Percentiles rank a stretch among this genome's conserved stretches.
Conservation (phyloP, 768 basidiomycete species). For the Amanita muscaria region DNA sequence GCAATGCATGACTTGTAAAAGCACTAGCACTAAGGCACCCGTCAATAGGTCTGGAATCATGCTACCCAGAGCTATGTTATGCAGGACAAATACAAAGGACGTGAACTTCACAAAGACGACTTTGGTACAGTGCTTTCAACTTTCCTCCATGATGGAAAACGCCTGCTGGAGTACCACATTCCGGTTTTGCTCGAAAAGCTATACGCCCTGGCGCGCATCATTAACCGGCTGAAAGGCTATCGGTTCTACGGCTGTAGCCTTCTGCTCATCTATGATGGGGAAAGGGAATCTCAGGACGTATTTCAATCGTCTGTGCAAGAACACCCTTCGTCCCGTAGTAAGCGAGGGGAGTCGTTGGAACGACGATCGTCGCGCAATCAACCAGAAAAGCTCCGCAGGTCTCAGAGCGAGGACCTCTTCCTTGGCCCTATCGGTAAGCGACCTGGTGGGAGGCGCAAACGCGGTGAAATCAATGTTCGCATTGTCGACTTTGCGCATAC, state of each 20-base stretch:
- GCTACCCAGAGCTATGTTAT: conserved; percentile 75
- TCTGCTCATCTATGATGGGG: conserved; percentile 96
- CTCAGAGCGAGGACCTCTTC: conserved; percentile 74
- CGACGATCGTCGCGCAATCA: conserved; percentile 40
- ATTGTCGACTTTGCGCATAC: conserved; percentile 99
- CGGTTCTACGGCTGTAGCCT: conserved; percentile 97
- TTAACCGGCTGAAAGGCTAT: conserved; percentile 86
- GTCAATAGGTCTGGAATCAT: conserved; percentile 82
- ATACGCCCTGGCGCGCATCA: conserved; percentile 87
- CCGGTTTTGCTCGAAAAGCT: conserved; percentile 86
- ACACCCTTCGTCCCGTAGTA: conserved; percentile 57
- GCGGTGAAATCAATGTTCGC: conserved; percentile 91
- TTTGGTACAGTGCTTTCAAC: conserved; percentile 76
- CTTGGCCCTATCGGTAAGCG: conserved; percentile 58
- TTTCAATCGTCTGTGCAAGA: conserved; percentile 56
- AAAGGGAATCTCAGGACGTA: conserved; percentile 75
- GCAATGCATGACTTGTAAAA: conserved; percentile 18
- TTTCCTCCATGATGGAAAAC: conserved; percentile 81
- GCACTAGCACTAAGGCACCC: conserved; percentile 9
- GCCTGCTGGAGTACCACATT: conserved; percentile 84
- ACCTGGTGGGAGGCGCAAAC: conserved; percentile 55
- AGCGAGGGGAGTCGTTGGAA: conserved; percentile 73
- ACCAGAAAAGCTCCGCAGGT: conserved; percentile 50
- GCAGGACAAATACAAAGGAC: conserved; percentile 95
- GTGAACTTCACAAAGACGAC: conserved; percentile 79